Evolutionary conservation across 2,329 filamentous ascomycete genomes (phyloP), one percentile per base, ranked within the genome.

Genomic region (Aspergillus hiratsukae): DNA sequence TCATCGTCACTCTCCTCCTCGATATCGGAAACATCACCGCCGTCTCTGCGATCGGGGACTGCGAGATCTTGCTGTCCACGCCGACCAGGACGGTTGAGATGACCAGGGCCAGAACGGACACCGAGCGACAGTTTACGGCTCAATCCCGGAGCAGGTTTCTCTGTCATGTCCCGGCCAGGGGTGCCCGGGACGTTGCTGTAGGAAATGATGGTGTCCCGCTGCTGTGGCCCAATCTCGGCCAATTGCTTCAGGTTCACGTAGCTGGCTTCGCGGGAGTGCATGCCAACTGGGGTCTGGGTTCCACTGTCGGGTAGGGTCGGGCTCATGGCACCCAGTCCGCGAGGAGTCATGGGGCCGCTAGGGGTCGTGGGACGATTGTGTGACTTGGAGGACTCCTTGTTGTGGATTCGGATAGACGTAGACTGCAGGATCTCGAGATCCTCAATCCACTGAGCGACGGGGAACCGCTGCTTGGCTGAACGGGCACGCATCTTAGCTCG

Each of bases 381-480:
- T 1, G 68, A 53, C 48, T 72, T 74, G 10, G 61, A 60, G 11
- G 61, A 59, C 51, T 69, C 75, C 64, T 80, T 81, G 61, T 79
- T 72, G 64, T 82, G 80, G 14, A 85, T 77, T 51, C 81, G 80
- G 66, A 87, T 87, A 0, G 84, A 79, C 7, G 80, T 83, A 14
- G 74, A 74, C 65, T 88, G 85, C 19, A 88, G 76, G 43, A 81
- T 83, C 59, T 86, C 84, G 6, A 87, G 73, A 58, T 85, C 83
- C 63, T 86, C 81, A 51, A 86, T 78, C 85, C 85, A 88, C 64
- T 87, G 83, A 3, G 81, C 82, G 10, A 88, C 84, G 11, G 85
- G 85, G 72, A 88, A 88, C 28, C 85, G 79, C 65, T 88, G 85
- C 62, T 84, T 83, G 4, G 83, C 83, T 21, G 83, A 85, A 56